phyloP scores from a whole-genome alignment of 2,329 filamentous ascomycete genomes.

The Penicillium sp. region DNA sequence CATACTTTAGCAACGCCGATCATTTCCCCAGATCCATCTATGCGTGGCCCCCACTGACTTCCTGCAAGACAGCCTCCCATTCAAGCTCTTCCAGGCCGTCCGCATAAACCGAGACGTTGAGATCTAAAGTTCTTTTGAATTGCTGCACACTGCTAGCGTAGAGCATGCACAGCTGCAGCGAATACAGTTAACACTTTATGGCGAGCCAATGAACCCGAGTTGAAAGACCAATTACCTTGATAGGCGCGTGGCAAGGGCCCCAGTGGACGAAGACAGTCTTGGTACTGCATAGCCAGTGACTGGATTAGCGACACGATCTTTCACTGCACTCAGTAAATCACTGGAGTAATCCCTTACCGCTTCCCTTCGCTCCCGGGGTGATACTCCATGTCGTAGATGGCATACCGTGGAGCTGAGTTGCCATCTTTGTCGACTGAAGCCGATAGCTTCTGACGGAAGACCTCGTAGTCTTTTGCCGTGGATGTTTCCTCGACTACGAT shows the following conservation, averaged over 20 bases:
- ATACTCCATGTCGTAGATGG: constrained; percentile 39
- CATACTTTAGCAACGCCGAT: neutral
- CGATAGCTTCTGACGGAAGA: constrained; percentile 14
- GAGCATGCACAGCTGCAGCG: neutral
- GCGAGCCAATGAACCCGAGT: neutral
- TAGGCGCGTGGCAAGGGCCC: neutral
- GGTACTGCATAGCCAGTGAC: neutral
- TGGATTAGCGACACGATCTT: neutral
- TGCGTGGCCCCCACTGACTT: neutral
- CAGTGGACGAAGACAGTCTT: neutral
- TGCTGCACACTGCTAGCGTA: neutral
- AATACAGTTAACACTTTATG: neutral
- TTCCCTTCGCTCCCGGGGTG: constrained; percentile 38
- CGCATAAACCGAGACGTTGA: neutral
- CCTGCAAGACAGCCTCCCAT: neutral
- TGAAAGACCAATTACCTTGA: neutral
- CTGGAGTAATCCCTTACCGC: constrained; percentile 17
- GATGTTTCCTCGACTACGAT: constrained; percentile 37
- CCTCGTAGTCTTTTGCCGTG: constrained; percentile 32
- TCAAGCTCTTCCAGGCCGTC: neutral
- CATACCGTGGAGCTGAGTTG: constrained; percentile 26
- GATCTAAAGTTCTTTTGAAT: neutral
- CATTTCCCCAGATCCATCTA: neutral
- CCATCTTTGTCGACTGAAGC: constrained; percentile 23
- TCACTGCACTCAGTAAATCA: neutral